phyloP scores from a whole-genome alignment of 208 protist genomes.

The Leishmania tarentolae region DNA sequence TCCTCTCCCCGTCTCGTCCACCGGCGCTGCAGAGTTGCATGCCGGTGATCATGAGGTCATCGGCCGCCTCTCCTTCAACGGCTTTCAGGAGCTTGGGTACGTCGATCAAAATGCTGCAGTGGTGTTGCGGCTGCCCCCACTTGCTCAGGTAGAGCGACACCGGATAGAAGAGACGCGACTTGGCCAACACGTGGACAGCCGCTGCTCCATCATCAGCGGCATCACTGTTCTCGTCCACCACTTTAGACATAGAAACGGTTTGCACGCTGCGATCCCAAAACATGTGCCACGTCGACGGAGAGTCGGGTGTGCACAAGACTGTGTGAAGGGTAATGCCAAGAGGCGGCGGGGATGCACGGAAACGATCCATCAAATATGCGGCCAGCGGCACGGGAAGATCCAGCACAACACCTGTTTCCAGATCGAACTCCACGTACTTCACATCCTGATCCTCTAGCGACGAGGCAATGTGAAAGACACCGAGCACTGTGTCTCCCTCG shows the following conservation, averaged over 20 bases:
- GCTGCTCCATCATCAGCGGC: neutral
- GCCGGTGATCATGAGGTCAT: constrained; percentile 16
- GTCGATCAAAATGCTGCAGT: constrained; percentile 23
- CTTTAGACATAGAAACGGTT: neutral
- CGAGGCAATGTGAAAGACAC: constrained; percentile 20
- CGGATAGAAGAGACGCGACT: constrained; percentile 25
- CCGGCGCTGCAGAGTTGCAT: constrained; percentile 30
- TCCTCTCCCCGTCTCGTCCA: neutral
- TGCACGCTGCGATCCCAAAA: constrained; percentile 24
- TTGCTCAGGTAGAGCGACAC: constrained; percentile 16
- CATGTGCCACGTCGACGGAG: constrained; percentile 21
- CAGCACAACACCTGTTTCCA: constrained; percentile 2
- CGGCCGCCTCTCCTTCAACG: neutral
- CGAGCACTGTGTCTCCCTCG: constrained; percentile 7
- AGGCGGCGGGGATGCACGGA: neutral
- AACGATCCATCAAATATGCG: constrained; percentile 6
- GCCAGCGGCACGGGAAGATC: constrained; percentile 3
- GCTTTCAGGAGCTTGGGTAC: constrained; percentile 9
- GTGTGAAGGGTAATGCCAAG: constrained; percentile 13
- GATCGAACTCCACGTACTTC: constrained; percentile 26
- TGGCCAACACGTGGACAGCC: neutral
- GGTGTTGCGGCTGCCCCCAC: constrained; percentile 28
- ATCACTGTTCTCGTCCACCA: neutral
- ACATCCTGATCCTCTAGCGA: constrained; percentile 2
- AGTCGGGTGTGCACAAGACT: constrained; percentile 10